A percentile compares a stretch with the other conserved stretches of the same genome.
These are phyloP conservation scores for Sanguinoderma infundibulare DNA, from an alignment of 1,284 basidiomycete genomes.

Conservation along the genomic window DNA sequence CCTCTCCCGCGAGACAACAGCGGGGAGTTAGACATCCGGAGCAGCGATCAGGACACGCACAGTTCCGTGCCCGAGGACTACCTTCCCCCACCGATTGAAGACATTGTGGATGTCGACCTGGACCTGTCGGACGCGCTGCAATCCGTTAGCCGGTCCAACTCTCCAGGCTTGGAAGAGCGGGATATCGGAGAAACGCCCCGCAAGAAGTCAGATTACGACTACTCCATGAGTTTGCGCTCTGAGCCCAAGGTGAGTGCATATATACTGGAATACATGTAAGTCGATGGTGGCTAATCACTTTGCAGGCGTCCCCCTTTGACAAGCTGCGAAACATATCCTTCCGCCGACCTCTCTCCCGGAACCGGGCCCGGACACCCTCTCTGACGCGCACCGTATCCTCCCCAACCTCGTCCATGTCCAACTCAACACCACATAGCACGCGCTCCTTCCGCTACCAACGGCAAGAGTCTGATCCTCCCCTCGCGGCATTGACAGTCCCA, in stretches of 20 bases:
- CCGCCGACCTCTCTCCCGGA: slow-evolving; percentile 55
- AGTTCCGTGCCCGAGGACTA: slow-evolving; percentile 55
- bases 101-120: slow-evolving; percentile 40
- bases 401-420: slow-evolving; percentile 57
- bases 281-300: not conserved
- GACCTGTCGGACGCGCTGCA: slow-evolving; percentile 65
- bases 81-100: slow-evolving; percentile 46
- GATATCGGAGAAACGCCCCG: slow-evolving; percentile 31
- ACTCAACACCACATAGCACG: slow-evolving; percentile 68
- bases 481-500: slow-evolving; percentile 50
- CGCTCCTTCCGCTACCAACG: slow-evolving; percentile 46
- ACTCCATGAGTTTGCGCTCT: slow-evolving; percentile 63
- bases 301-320: slow-evolving; percentile 67
- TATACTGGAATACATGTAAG: not conserved
- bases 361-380: slow-evolving; percentile 64
- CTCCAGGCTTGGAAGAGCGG: slow-evolving; percentile 45
- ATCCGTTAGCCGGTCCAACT: slow-evolving; percentile 59
- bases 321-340: slow-evolving; percentile 69
- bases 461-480: slow-evolving; percentile 49
- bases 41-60: slow-evolving; percentile 42
- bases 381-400: slow-evolving; percentile 69
- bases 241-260: slow-evolving; percentile 59
- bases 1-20: slow-evolving; percentile 42
- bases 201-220: slow-evolving; percentile 68
- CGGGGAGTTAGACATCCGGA: slow-evolving; percentile 43